Base-by-base conservation (phyloP, 106 monocot genomes). In the Acanthochlamys bracteata region DNA sequence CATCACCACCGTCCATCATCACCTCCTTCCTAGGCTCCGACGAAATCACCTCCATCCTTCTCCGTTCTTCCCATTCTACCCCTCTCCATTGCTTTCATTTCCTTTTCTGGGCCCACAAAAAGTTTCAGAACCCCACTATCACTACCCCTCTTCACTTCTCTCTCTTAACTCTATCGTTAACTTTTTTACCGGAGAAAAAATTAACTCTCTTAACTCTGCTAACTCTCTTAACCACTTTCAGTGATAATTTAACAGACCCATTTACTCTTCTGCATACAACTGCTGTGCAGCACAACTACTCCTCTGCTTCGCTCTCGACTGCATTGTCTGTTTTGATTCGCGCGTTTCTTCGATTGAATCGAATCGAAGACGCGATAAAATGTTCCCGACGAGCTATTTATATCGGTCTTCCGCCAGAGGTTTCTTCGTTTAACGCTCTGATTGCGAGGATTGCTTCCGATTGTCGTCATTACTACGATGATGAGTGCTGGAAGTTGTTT, bases 401-500 rank as follows among this genome's bases (percentile, higher is more conserved):
- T 4, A n/a, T 69, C n/a, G 85, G 83, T 17, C 60, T 78, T 14
- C 20, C 53, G 11, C 82, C 75, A 10, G 70, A 65, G 23, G 27
- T 57, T 24, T n/a, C 62, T 11, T 67, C 85, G 39, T 83, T 76
- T 57, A 93, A 93, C 55, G 71, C 45, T 66, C 78, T 93, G 24
- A 60, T 93, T 25, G 63, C 61, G 53, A 68, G 73, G 0, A 70
- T 88, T 4, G 63, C 67, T 0, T 76, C n/a, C n/a, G n/a, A n/a
- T n/a, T n/a, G n/a, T n/a, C n/a, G 72, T 40, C 8, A 56, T 0
- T 40, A 63, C 22, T 26, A 20, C 11, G 16, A 69, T 21, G 76
- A 74, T 12, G 20, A 13, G 21, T 91, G 88, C 72, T 98, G 90
- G 96, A 53, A 63, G 14, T 66, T 88, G n/a, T 88, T 74, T 24